Evolutionary conservation across 352 stramenopile species (phyloP), one percentile per base, ranked within the genome.

Genomic region (Globisporangium heterothallicum): DNA sequence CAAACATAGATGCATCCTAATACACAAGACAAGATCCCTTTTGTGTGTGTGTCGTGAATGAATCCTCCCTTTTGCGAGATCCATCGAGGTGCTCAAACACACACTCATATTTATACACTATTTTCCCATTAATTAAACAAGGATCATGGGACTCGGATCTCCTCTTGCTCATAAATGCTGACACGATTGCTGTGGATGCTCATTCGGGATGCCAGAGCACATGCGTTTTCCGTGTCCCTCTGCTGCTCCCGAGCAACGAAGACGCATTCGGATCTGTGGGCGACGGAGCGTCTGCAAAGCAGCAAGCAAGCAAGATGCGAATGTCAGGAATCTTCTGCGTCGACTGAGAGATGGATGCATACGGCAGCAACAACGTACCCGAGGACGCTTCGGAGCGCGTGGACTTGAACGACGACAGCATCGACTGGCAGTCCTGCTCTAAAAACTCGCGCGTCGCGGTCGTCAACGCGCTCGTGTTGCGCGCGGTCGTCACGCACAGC

Each of bases 401-500:
- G 27, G 36, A 49, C 24, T 29, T 18, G 30, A 59, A 48, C 2
- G 53, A 59, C 43, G 53, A 47, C 24, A 38, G 35, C 4, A 27
- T 24, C 3, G 35, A 18, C 18, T 26, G 16, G 25, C 18, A 24
- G 4, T 53, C 43, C 2, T 36, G 36, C 34, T 53, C 53, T 13
- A 53, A 30, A 8, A 53, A 13, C 38, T 78, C 63, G 42, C 68
- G 61, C 16, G 27, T 32, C 14, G 68, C 68, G 24, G 73, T 72
- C 18, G 61, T 55, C 5, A 42, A 38, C 0, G 68, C 62, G 49
- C 26, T 74, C 7, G 53, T 64, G 27, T 64, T 67, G 26, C 67
- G 68, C 1, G 68, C 65, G 19, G 69, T 50, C 14, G n/a, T 59
- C 44, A 78, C 71, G 25, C 68, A 78, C 13, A 68, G 22, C 22